Percentiles rank a stretch among this genome's conserved stretches.
phyloP scores from a whole-genome alignment of 1,284 basidiomycete genomes.

The Tremellales sp. region DNA sequence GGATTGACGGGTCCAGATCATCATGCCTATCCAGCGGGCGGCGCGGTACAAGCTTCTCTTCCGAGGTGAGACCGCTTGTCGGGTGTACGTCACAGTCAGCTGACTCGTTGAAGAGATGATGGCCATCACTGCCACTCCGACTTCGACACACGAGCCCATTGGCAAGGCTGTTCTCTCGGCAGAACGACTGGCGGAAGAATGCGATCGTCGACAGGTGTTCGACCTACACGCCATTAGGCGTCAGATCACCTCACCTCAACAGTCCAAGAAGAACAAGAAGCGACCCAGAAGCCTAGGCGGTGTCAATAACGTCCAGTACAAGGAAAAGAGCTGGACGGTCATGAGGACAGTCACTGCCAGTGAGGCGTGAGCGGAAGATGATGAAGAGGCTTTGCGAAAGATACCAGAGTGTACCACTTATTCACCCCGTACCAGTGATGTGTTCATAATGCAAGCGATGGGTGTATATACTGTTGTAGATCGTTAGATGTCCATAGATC shows the following conservation, averaged over 20 bases:
- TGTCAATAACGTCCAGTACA: neutral
- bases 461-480: neutral
- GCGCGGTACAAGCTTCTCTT: conserved; percentile 31
- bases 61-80: conserved; percentile 9
- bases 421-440: no score
- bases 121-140: neutral
- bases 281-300: neutral
- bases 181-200: conserved; percentile 10
- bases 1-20: conserved; percentile 11
- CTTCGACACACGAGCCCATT: neutral
- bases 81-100: neutral
- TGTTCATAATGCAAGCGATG: no score
- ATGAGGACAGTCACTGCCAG: neutral
- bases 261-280: neutral
- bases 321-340: neutral
- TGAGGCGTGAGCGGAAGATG: neutral
- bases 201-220: conserved; percentile 7
- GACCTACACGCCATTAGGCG: conserved; percentile 4
- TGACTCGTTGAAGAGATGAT: neutral
- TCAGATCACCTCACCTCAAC: neutral
- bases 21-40: conserved; percentile 31
- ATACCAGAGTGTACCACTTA: neutral
- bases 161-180: conserved; percentile 7
- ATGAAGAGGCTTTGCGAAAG: neutral
- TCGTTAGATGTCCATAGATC: neutral